Conservation (phyloP, 2,329 filamentous ascomycete species). For the Raffaelea ambrosiae region DNA sequence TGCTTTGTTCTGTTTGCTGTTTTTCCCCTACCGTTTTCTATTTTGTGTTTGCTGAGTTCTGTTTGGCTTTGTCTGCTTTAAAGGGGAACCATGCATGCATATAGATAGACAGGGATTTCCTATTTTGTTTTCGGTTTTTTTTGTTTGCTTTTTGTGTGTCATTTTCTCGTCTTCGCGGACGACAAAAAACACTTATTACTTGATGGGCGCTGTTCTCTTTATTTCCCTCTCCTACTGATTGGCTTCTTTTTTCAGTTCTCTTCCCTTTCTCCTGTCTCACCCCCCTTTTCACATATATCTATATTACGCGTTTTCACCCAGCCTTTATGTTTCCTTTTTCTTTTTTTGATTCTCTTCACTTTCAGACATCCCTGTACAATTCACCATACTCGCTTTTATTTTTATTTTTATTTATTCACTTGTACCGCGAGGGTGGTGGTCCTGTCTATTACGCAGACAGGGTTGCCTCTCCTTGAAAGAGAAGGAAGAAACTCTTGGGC, state of each 20-base stretch:
- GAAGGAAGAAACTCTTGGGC: neutral
- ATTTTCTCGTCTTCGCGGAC: neutral
- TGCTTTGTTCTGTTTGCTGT: neutral
- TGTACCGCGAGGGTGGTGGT: neutral
- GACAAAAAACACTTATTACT: neutral
- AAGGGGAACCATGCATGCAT: neutral
- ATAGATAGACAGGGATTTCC: neutral
- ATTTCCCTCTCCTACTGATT: neutral
- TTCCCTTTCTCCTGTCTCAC: neutral
- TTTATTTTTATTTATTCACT: neutral
- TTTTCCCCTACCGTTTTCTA: neutral
- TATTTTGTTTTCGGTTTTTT: neutral
- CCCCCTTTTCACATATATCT: neutral
- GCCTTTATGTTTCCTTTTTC: no score
- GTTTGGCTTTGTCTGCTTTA: neutral
- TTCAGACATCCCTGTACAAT: neutral
- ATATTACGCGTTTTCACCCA: neutral
- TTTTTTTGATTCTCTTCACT: neutral
- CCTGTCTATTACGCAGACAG: neutral
- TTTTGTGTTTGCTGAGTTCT: neutral
- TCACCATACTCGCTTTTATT: neutral
- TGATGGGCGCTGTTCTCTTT: neutral
- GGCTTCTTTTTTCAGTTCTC: neutral
- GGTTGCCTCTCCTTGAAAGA: neutral
- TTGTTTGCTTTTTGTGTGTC: neutral